Evolutionary conservation across 2,329 filamentous ascomycete genomes (phyloP).

Genomic region (Botrytis byssoidea): DNA sequence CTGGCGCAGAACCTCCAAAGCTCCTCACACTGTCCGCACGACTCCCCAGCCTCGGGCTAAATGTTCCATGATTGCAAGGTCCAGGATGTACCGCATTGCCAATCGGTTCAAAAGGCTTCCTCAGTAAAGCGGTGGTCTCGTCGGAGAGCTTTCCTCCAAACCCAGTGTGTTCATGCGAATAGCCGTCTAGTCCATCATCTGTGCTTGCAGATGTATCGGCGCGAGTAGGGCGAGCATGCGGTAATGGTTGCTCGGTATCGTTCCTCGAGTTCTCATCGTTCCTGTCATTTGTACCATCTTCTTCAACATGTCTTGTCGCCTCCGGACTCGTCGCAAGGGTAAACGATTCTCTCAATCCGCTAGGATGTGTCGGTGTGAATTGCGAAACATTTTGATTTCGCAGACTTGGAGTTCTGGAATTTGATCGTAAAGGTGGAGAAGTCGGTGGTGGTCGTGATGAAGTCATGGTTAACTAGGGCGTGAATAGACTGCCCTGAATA

Average conservation of each 20-base stretch:
- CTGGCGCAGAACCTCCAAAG: conserved; percentile 29
- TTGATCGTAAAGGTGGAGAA: conserved; percentile 9
- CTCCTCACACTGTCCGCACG: conserved; percentile 35
- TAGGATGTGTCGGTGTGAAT: conserved; percentile 33
- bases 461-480: conserved; percentile 14
- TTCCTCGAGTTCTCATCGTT: neutral
- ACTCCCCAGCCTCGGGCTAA: conserved; percentile 62
- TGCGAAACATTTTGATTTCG: conserved; percentile 14
- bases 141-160: conserved; percentile 32
- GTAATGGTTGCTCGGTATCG: conserved; percentile 21
- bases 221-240: conserved; percentile 30
- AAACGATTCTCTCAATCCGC: conserved; percentile 36
- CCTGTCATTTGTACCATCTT: conserved; percentile 27
- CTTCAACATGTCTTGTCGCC: conserved; percentile 11
- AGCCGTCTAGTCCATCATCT: conserved; percentile 25
- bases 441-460: conserved; percentile 12
- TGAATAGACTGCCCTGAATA: neutral
- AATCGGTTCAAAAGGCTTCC: conserved; percentile 41
- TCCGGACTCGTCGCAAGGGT: conserved; percentile 30
- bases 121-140: conserved; percentile 54
- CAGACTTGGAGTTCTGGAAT: conserved; percentile 13
- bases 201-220: conserved; percentile 22
- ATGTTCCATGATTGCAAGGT: conserved; percentile 70
- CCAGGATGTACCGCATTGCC: conserved; percentile 36
- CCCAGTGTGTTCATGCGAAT: conserved; percentile 17